A percentile compares a stretch with the other conserved stretches of the same genome.
These are phyloP conservation scores for Chlorella sp. DNA, from an alignment of 139 green algal species.

Conservation along the genomic window DNA sequence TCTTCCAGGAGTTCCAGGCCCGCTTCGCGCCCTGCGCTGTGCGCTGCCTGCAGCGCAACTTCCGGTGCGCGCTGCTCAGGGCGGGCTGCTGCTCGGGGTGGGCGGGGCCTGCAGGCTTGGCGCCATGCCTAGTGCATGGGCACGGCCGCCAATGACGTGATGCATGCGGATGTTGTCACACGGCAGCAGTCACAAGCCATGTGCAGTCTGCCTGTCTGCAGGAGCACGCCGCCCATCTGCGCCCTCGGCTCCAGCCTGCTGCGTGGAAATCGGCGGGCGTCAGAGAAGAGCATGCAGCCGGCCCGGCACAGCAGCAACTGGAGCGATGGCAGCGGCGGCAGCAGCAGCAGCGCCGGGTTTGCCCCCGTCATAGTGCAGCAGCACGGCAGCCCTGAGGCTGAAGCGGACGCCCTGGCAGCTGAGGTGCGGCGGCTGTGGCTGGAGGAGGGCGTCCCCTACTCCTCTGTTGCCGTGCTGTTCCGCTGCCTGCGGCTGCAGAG, in stretches of 20 bases:
- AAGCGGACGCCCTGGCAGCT: neutral
- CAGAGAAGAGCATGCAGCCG: neutral
- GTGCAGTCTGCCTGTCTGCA: neutral
- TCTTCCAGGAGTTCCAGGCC: neutral
- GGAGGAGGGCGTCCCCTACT: neutral
- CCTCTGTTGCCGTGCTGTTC: neutral
- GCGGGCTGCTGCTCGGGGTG: neutral
- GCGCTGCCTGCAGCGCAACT: slow-evolving; percentile 28
- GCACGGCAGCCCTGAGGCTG: neutral
- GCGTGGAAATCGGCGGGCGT: neutral
- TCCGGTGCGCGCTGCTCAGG: neutral
- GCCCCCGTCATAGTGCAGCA: slow-evolving; percentile 2
- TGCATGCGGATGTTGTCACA: too few species aligned
- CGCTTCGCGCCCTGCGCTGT: neutral
- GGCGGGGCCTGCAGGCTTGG: neutral
- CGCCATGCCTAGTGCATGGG: too few species aligned
- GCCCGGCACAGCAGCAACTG: neutral
- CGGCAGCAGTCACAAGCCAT: too few species aligned
- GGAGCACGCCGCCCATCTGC: slow-evolving; percentile 23
- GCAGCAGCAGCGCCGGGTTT: too few species aligned
- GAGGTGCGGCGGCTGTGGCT: slow-evolving; percentile 5
- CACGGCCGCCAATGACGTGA: too few species aligned
- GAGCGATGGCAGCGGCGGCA: too few species aligned
- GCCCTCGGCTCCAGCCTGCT: slow-evolving; percentile 17
- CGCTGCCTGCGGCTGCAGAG: slow-evolving; percentile 28